phyloP scores from a whole-genome alignment of 768 basidiomycete genomes.

The Gymnopilus dilepis region DNA sequence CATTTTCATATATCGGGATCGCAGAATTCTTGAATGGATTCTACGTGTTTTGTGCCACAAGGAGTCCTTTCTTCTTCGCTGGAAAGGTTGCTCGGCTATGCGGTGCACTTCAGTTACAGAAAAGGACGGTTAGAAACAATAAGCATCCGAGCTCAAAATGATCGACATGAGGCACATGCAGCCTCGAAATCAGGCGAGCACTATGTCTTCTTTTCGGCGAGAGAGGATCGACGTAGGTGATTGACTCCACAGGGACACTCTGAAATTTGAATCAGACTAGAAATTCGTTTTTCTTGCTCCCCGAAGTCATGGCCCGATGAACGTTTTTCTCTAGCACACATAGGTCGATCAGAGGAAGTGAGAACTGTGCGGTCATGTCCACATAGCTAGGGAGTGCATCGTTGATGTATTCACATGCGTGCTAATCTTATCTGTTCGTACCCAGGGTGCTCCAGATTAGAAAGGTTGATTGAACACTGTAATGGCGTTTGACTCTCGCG shows the following conservation, averaged over 20 bases:
- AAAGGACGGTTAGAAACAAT: too few relatives aligned
- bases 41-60: too few relatives aligned
- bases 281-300: background rate
- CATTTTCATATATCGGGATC: too few relatives aligned
- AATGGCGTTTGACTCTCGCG: background rate
- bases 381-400: background rate
- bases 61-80: too few relatives aligned
- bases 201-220: background rate
- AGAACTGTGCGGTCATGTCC: background rate
- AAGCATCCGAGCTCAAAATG: too few relatives aligned
- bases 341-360: background rate
- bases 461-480: background rate
- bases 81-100: too few relatives aligned
- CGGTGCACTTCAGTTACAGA: too few relatives aligned
- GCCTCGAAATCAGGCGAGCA: background rate
- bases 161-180: too few relatives aligned
- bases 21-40: too few relatives aligned
- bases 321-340: background rate
- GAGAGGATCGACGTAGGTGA: background rate
- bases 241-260: too few relatives aligned
- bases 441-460: conserved; percentile 1
- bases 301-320: background rate
- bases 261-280: background rate
- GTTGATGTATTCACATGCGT: background rate
- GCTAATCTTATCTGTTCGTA: background rate